Evolutionary conservation across 306 rosid genomes (phyloP).

Genomic region (Sophora flavescens): DNA sequence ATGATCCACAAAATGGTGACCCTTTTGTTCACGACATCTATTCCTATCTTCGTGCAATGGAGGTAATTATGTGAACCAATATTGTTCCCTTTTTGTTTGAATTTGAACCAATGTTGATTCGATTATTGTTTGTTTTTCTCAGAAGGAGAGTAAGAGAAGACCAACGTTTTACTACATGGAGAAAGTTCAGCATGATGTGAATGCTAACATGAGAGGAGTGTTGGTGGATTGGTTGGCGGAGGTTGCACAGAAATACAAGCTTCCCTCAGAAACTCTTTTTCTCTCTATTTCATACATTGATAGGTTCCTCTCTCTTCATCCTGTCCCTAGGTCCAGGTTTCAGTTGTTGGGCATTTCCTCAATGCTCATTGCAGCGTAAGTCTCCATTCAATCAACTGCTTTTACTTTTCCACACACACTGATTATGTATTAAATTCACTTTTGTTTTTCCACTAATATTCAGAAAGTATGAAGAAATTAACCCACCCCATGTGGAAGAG

Average conservation of each 20-base stretch:
- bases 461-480: constrained; percentile 88
- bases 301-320: constrained; percentile 57
- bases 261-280: constrained; percentile 67
- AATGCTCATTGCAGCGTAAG: constrained; percentile 85
- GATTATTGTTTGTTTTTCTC: not conserved
- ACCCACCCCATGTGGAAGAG: constrained; percentile 71
- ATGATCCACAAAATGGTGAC: constrained; percentile 54
- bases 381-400: not conserved
- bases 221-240: constrained; percentile 89
- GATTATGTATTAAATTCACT: not conserved
- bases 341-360: constrained; percentile 79
- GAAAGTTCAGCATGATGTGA: constrained; percentile 64
- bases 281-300: constrained; percentile 73
- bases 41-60: constrained; percentile 61
- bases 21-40: constrained; percentile 61
- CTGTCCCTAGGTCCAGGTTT: constrained; percentile 53
- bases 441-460: not conserved
- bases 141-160: constrained; percentile 68
- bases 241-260: constrained; percentile 78
- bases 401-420: not conserved
- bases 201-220: constrained; percentile 70
- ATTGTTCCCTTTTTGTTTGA: not conserved
- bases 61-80: constrained; percentile 51
- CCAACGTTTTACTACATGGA: constrained; percentile 64
- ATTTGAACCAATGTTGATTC: not conserved